phyloP scores from a whole-genome alignment of 2,329 filamentous ascomycete genomes.

The Teratosphaeria destructans region DNA sequence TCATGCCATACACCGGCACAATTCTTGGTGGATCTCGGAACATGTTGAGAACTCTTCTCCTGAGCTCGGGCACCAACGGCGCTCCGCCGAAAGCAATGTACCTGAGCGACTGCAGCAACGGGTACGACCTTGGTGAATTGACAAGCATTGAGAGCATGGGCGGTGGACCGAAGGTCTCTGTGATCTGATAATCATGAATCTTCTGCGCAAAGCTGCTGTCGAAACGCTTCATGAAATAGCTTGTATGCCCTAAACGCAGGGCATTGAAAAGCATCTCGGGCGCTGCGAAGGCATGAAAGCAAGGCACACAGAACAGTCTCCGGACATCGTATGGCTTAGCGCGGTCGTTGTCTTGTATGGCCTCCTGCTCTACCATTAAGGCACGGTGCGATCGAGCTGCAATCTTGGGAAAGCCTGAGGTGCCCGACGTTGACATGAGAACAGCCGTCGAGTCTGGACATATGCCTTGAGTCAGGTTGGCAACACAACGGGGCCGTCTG shows the following conservation, averaged over 20 bases:
- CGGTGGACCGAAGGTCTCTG: constrained; percentile 40
- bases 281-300: constrained; percentile 44
- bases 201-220: constrained; percentile 31
- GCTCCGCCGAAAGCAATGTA: constrained; percentile 41
- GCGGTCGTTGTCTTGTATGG: constrained; percentile 17
- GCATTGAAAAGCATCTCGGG: constrained; percentile 38
- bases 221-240: constrained; percentile 40
- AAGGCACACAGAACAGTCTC: constrained; percentile 40
- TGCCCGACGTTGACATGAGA: constrained; percentile 28
- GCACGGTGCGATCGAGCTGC: constrained; percentile 28
- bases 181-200: constrained; percentile 34
- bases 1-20: constrained; percentile 46
- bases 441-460: constrained; percentile 7
- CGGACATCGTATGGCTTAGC: constrained; percentile 26
- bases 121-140: constrained; percentile 26
- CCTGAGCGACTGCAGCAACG: constrained; percentile 31
- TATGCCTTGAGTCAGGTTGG: not conserved
- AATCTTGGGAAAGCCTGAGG: constrained; percentile 32
- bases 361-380: constrained; percentile 25
- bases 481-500: not conserved
- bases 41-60: constrained; percentile 29
- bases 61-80: constrained; percentile 34
- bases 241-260: constrained; percentile 35
- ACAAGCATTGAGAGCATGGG: constrained; percentile 29
- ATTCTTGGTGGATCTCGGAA: constrained; percentile 34